Evolutionary conservation across 2,329 filamentous ascomycete genomes (phyloP), one percentile per base, ranked within the genome.

Genomic region (Exophiala lecanii-corni): DNA sequence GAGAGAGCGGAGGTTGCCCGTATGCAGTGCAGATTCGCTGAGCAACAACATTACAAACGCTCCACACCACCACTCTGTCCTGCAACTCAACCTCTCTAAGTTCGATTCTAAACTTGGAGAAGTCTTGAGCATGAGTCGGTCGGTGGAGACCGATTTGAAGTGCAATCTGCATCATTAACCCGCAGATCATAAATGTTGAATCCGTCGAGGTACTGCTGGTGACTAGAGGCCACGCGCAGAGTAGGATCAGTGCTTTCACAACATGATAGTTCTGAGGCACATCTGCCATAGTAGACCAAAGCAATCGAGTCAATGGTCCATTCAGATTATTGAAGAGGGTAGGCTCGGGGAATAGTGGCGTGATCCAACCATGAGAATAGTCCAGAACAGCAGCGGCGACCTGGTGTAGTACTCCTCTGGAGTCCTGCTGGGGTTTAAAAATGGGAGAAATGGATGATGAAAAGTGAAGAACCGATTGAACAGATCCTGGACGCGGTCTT

Each of bases 11-110:
- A 13, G 81, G 81, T 57, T 82, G 78, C 9, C 81, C 81, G 57
- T 82, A 78, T n/a, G 78, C 78, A n/a, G 78, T 83, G 12, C 78
- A 78, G 45, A 83, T 78, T 39, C 77, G 76, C 55, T 84, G 79
- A 13, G 79, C 78, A 37, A 83, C 79, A 50, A 82, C 76, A 56
- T 84, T 84, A 62, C 80, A 82, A 18, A 79, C 73, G 2, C 78
- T 78, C 81, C 81, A 84, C 2, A 81, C 84, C 50, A 77, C 72
- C 25, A 82, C 70, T 33, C 81, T 73, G 58, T 84, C 81, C 37
- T 73, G 72, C 46, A 82, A 69, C 50, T 82, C 79, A 51, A 80
- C 78, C 41, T 80, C 76, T 36, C 75, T 70, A 15, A 82, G 61
- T 39, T 80, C 66, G 16, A 72, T 62, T 6, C 68, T 62, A 47